Evolutionary conservation across 192 early-diverging fungal genomes (phyloP), one percentile per base, ranked within the genome.

Genomic region (Jimgerdemannia flammicorona): DNA sequence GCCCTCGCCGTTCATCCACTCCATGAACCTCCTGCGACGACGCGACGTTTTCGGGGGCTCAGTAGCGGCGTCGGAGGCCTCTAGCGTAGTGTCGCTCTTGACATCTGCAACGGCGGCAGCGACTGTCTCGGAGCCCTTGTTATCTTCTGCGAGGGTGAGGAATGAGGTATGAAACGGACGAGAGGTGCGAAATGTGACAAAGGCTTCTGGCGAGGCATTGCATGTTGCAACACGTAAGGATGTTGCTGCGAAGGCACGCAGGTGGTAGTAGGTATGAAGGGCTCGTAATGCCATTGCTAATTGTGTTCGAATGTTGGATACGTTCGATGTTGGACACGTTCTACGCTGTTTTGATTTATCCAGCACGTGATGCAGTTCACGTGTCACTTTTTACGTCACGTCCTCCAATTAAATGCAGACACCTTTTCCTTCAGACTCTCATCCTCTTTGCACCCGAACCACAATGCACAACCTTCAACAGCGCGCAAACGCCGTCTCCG

Each of bases 381-480:
- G 49, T 59, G 49, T 0, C 2, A 59, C 49, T 59, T 59, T 6
- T 2, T 29, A 59, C 49, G 49, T 59, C 49, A 59, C 49, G 14
- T 14, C 49, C 49, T 59, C 49, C 49, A 59, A 59, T 59, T 59
- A 59, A 59, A 59, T 59, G 49, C 49, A 59, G 14, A 59, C 49
- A 59, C 49, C 49, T 54, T 54, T 54, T 11, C 49, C 11, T 54
- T 54, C 49, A 10, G 8, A 6, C 14, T 10, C 14, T 54, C 49
- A 10, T 14, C 49, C 49, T 2, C 14, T 2, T 14, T 59, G 67
- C 67, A 68, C 40, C 40, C 67, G 7, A 29, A 29, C 9, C 2
- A 20, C 67, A 6, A 82, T 82, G 81, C 72, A 74, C 68, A 79
- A 82, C 72, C 70, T 82, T 66, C 74, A 79, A 49, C 64, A 72